Percentiles rank a stretch among this genome's conserved stretches.
Evolutionary conservation across 2,329 filamentous ascomycete genomes (phyloP).

Genomic region (Neopestalotiopsis rosae): DNA sequence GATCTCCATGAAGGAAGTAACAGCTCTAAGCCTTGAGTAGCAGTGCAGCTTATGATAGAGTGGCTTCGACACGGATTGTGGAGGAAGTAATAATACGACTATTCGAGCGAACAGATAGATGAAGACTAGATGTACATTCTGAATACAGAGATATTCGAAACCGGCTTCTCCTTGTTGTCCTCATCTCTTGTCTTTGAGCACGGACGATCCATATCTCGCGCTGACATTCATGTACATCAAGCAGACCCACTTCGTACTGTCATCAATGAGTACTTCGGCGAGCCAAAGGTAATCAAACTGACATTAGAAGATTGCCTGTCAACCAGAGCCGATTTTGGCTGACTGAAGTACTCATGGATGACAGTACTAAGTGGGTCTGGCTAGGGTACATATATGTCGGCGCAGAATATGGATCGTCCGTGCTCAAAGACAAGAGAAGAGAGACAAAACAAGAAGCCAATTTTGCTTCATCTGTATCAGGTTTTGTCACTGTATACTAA

Average conservation of each 20-base stretch:
- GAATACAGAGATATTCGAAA: constrained; percentile 9
- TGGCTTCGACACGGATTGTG: too few species aligned
- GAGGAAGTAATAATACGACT: too few species aligned
- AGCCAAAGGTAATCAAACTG: too few species aligned
- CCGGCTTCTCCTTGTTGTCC: constrained; percentile 6
- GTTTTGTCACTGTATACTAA: too few species aligned
- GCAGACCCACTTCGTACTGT: constrained; percentile 7
- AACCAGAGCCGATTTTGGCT: constrained; percentile 7
- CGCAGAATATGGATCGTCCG: constrained; percentile 11
- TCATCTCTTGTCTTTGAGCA: constrained; percentile 8
- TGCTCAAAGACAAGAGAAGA: constrained; percentile 8
- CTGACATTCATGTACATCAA: constrained; percentile 12
- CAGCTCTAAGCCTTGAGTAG: too few species aligned
- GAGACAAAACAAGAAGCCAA: constrained; percentile 8
- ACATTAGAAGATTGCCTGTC: constrained; percentile 7
- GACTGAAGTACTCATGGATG: constrained; percentile 9
- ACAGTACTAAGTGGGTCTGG: constrained; percentile 10
- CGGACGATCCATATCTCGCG: constrained; percentile 12
- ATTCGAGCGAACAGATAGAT: too few species aligned
- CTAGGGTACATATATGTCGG: neutral
- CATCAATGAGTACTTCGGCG: constrained; percentile 1
- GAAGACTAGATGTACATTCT: too few species aligned
- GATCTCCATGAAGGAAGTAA: too few species aligned
- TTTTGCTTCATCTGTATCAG: too few species aligned
- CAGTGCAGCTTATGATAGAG: too few species aligned